Conservation (phyloP, 192 early-diverging fungal genomes). For the Kickxella alabastrina region DNA sequence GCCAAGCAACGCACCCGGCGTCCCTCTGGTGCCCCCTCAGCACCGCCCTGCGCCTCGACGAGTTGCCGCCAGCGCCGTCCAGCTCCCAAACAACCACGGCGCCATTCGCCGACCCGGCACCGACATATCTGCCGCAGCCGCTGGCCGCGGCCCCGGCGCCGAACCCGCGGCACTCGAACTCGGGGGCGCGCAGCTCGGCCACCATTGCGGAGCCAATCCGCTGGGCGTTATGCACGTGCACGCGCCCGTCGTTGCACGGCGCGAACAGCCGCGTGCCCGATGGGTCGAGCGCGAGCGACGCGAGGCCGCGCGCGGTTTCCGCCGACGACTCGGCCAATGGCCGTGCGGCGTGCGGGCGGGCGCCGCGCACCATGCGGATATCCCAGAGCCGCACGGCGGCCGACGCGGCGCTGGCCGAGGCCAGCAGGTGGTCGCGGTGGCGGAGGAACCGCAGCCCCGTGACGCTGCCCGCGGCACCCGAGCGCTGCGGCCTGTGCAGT, state of each 20-base stretch:
- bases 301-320: conserved; percentile 55
- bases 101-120: conserved; percentile 65
- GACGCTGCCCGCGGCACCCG: conserved; percentile 21
- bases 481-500: too few species aligned
- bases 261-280: conserved; percentile 67
- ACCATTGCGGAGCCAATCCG: conserved; percentile 48
- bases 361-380: conserved; percentile 53
- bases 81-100: conserved; percentile 70
- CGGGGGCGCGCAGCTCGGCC: conserved; percentile 53
- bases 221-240: conserved; percentile 68
- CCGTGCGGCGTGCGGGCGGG: conserved; percentile 24
- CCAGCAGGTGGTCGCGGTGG: conserved; percentile 22
- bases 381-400: conserved; percentile 79
- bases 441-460: conserved; percentile 23
- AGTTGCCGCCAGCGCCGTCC: conserved; percentile 39
- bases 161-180: conserved; percentile 62
- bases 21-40: conserved; percentile 65
- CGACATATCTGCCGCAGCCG: conserved; percentile 68
- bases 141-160: conserved; percentile 66
- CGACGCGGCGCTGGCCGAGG: conserved; percentile 42
- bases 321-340: not conserved
- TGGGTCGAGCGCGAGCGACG: conserved; percentile 61
- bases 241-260: conserved; percentile 60
- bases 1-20: conserved; percentile 75
- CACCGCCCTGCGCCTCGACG: conserved; percentile 26